A percentile compares a stretch with the other conserved stretches of the same genome.
These are phyloP conservation scores for Euryodendron excelsum DNA, from an alignment of 148 eudicot species.

Conservation along the genomic window DNA sequence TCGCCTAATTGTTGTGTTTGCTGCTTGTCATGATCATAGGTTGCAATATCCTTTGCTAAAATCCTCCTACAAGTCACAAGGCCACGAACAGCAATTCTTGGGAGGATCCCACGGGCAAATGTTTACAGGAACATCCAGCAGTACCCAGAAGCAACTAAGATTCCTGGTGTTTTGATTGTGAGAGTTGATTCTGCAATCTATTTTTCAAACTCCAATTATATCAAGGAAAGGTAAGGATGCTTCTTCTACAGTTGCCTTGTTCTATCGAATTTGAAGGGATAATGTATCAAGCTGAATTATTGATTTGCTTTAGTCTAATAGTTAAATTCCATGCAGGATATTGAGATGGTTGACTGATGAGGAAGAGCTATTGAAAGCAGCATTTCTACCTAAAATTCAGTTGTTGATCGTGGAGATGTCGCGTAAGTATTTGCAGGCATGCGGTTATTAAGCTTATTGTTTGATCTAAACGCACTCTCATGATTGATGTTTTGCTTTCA, in stretches of 20 bases:
- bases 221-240: slow-evolving; percentile 55
- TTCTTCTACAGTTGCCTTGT: background rate
- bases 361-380: slow-evolving; percentile 50
- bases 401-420: slow-evolving; percentile 83
- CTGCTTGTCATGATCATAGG: slow-evolving; percentile 42
- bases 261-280: background rate
- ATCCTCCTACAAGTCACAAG: slow-evolving; percentile 82
- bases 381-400: slow-evolving; percentile 48
- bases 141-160: slow-evolving; percentile 72
- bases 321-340: slow-evolving; percentile 43
- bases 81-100: slow-evolving; percentile 72
- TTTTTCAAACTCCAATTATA: slow-evolving; percentile 77
- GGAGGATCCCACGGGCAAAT: slow-evolving; percentile 69
- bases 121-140: slow-evolving; percentile 71
- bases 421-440: slow-evolving; percentile 78
- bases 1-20: background rate
- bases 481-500: background rate
- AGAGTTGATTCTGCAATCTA: slow-evolving; percentile 86
- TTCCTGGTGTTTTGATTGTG: slow-evolving; percentile 67
- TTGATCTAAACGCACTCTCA: background rate
- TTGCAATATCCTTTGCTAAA: slow-evolving; percentile 75
- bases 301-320: background rate
- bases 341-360: slow-evolving; percentile 81
- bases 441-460: background rate
- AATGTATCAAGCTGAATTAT: background rate